A percentile compares a stretch with the other conserved stretches of the same genome.
Evolutionary conservation across 78 protist genomes (phyloP).

Genomic region (Dictyostelium firmibasis): DNA sequence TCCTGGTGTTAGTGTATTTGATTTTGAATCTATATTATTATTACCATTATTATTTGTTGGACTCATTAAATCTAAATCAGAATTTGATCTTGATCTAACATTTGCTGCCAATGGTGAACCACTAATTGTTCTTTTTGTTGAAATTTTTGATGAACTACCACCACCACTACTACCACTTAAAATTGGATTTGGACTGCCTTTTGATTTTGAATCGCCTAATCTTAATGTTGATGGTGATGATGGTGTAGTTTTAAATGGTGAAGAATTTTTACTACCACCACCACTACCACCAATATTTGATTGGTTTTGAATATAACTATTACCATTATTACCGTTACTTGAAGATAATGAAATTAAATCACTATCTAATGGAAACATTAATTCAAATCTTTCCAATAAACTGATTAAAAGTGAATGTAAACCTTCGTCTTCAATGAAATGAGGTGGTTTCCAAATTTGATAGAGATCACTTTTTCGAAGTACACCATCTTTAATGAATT

Average conservation of each 20-base stretch:
- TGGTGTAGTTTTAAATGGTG: not conserved
- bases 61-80: not conserved
- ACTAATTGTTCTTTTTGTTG: not conserved
- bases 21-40: not conserved
- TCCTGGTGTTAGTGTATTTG: not conserved
- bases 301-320: not conserved
- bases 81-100: constrained; percentile 18
- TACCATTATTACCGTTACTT: constrained; percentile 5
- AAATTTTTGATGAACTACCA: not conserved
- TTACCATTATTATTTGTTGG: not conserved
- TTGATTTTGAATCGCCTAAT: not conserved
- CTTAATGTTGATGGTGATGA: not conserved
- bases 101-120: not conserved
- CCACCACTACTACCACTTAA: not conserved
- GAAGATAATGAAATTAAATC: not conserved
- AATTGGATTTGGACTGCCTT: not conserved
- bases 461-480: constrained; percentile 35
- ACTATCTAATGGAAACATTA: constrained; percentile 61
- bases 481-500: constrained; percentile 74
- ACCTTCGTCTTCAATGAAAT: constrained; percentile 65
- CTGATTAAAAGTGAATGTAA: constrained; percentile 56
- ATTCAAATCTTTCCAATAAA: constrained; percentile 76
- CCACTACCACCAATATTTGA: not conserved
- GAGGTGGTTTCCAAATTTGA: constrained; percentile 77
- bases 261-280: not conserved